Evolutionary conservation across 345 rosid species (phyloP).

Genomic region (Psidium guajava): DNA sequence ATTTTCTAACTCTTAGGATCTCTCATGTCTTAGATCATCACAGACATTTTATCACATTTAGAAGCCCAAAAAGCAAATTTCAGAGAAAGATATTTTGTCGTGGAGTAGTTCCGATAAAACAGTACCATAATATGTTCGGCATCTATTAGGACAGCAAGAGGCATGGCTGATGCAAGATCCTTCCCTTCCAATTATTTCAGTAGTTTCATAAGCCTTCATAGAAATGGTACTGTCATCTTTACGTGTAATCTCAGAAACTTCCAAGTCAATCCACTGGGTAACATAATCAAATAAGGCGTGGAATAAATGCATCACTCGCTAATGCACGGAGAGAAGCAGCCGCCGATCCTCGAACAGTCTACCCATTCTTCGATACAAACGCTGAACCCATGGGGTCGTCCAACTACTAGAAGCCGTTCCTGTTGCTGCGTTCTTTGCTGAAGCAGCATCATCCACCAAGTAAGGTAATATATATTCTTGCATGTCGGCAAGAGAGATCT

Average conservation of each 20-base stretch:
- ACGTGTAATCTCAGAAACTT: background rate
- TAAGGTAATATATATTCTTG: background rate
- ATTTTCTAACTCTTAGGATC: no score
- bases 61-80: no score
- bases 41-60: no score
- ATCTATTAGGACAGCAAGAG: no score
- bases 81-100: no score
- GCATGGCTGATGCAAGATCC: background rate
- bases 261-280: background rate
- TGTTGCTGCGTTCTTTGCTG: background rate
- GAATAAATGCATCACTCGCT: background rate
- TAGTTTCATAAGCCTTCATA: background rate
- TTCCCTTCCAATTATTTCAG: background rate
- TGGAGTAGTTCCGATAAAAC: no score
- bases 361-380: background rate
- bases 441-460: background rate
- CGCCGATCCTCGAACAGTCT: background rate
- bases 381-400: background rate
- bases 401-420: background rate
- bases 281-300: background rate
- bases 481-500: background rate
- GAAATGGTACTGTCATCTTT: background rate
- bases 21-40: no score
- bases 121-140: no score
- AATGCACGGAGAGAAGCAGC: background rate